Percentiles rank a stretch among this genome's conserved stretches.
Conservation (phyloP, 768 basidiomycete genomes). For the Tricholoma sp. region DNA sequence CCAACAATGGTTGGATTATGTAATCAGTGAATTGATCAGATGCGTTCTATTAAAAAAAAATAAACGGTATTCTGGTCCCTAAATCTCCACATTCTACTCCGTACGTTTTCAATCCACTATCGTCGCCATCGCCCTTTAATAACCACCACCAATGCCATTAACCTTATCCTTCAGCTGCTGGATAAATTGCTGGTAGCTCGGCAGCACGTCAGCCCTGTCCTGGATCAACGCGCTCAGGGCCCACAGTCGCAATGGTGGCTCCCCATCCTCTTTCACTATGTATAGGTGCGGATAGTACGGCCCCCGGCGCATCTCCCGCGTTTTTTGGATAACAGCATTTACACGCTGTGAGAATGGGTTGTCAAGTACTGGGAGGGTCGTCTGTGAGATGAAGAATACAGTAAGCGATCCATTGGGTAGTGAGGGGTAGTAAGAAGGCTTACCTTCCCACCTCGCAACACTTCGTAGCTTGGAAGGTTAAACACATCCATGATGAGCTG, state of each 20-base stretch:
- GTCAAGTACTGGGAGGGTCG: conserved; percentile 83
- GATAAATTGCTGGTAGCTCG: conserved; percentile 95
- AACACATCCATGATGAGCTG: conserved; percentile 94
- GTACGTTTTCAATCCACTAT: background rate
- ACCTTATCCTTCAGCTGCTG: conserved; percentile 77
- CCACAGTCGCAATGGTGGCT: conserved; percentile 92
- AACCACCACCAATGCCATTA: conserved; percentile 19
- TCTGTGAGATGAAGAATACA: conserved; percentile 37
- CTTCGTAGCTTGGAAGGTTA: conserved; percentile 81
- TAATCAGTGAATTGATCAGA: background rate
- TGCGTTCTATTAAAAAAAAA: background rate
- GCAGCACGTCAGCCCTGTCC: conserved; percentile 90
- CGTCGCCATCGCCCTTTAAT: conserved; percentile 8
- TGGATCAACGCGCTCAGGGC: conserved; percentile 92
- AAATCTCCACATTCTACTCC: background rate
- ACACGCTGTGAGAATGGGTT: conserved; percentile 96
- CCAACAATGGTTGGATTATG: conserved; percentile 1
- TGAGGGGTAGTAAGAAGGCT: conserved; percentile 10
- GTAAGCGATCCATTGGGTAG: conserved; percentile 1
- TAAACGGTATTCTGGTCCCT: background rate
- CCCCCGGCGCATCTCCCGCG: conserved; percentile 88
- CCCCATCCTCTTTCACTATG: conserved; percentile 96
- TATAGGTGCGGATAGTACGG: conserved; percentile 93
- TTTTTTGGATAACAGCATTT: conserved; percentile 91
- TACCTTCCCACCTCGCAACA: conserved; percentile 92